Conservation (phyloP, 2,329 filamentous ascomycete genomes). For the Sclerotinia spermophila region DNA sequence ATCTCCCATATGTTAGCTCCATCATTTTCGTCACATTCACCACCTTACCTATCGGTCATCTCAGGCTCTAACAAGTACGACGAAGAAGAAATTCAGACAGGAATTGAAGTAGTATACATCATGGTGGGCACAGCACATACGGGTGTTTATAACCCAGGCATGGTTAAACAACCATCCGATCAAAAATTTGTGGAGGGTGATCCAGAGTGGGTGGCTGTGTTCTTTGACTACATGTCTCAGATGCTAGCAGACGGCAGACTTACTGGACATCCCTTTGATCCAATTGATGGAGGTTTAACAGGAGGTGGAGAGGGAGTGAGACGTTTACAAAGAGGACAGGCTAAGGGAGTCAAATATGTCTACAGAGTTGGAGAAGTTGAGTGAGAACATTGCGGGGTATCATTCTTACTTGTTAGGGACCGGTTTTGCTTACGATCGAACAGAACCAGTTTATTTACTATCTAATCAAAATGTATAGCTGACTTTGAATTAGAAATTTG, state of each 20-base stretch:
- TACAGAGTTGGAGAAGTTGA: constrained; percentile 37
- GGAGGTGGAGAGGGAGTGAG: constrained; percentile 48
- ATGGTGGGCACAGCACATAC: constrained; percentile 9
- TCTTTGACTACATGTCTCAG: constrained; percentile 24
- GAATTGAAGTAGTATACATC: not conserved
- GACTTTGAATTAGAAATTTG: not conserved
- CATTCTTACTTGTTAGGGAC: not conserved
- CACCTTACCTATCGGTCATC: not conserved
- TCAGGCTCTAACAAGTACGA: constrained; percentile 4
- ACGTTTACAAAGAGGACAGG: constrained; percentile 55
- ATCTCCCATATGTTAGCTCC: not conserved
- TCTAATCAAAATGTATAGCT: not conserved
- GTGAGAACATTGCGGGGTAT: not conserved
- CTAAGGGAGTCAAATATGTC: constrained; percentile 61
- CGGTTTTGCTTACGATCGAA: not conserved
- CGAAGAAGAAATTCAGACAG: not conserved
- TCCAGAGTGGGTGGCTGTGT: not conserved
- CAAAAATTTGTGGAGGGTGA: not conserved
- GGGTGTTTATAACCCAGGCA: not conserved
- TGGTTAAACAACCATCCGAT: constrained; percentile 6
- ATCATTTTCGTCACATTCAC: not conserved
- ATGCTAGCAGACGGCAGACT: constrained; percentile 49
- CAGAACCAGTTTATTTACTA: not conserved
- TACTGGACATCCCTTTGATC: constrained; percentile 46
- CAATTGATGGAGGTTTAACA: constrained; percentile 46